Evolutionary conservation across 352 stramenopile species (phyloP), one percentile per base, ranked within the genome.

Genomic region (Bremia lactucae): DNA sequence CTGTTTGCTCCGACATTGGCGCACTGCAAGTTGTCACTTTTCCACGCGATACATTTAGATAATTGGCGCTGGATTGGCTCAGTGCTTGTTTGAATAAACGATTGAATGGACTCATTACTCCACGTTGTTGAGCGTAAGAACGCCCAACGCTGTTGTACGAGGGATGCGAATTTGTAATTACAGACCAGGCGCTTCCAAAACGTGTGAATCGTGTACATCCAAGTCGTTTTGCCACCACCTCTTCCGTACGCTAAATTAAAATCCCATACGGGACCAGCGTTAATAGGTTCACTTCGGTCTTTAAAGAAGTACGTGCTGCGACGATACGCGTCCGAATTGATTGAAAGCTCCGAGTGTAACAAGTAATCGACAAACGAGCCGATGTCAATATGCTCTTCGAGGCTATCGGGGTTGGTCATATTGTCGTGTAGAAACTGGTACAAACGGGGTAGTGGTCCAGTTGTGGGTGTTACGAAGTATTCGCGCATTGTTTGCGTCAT

Each of bases 351-450:
- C 3, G 70, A 70, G 51, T 83, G 73, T 40, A 86, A 42, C 21
- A 86, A 71, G 36, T 83, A 86, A 51, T 86, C 73, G 4, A 72
- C 70, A 23, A 82, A 86, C 15, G 70, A 83, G 2, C 70, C 70
- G 25, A 86, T 59, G 21, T 86, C 73, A 7, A 86, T 51, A 42
- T 76, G 54, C 4, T 70, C 42, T 23, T 73, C 60, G 8, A 86
- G 52, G 4, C 52, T 50, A 43, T 76, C 56, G 0, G 70, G 62
- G 10, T 65, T 31, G 0, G 61, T 83, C 70, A 86, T 81, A 26
- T 83, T 77, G 14, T 76, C 64, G 31, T 72, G 77, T 6, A 86
- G 42, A 29, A 64, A 75, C 38, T 67, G 55, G 26, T 83, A 83
- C 48, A 81, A 53, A n/a, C 51, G 56, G 11, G 71, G 61, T 9